Evolutionary conservation across 352 stramenopile species (phyloP).

Genomic region (Phytopythium sindhum): DNA sequence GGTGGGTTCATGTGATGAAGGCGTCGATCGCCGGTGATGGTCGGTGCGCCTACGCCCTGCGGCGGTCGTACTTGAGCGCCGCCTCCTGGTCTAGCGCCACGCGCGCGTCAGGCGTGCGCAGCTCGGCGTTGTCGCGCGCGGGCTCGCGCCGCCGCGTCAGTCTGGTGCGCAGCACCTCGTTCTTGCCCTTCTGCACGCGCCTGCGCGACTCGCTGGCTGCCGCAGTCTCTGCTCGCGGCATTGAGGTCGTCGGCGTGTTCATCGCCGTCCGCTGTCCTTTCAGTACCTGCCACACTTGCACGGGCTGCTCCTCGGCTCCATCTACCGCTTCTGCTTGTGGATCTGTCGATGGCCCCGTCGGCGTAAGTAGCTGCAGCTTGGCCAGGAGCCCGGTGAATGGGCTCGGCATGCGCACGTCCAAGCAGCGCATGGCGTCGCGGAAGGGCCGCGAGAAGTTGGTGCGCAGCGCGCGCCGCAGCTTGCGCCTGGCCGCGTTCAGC

Average conservation of each 20-base stretch:
- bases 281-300: slow-evolving; percentile 10
- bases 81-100: slow-evolving; percentile 17
- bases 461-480: slow-evolving; percentile 30
- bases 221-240: background rate
- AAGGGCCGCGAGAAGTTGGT: slow-evolving; percentile 56
- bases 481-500: slow-evolving; percentile 16
- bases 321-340: background rate
- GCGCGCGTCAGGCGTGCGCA: slow-evolving; percentile 21
- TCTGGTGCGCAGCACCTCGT: slow-evolving; percentile 29
- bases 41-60: background rate
- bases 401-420: slow-evolving; percentile 30
- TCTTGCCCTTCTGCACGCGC: slow-evolving; percentile 27
- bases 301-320: background rate
- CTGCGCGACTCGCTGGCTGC: slow-evolving; percentile 7
- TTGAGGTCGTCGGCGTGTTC: background rate
- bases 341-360: background rate
- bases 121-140: slow-evolving; percentile 11
- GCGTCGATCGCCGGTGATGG: background rate
- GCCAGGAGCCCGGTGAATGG: slow-evolving; percentile 35
- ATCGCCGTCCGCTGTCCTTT: background rate
- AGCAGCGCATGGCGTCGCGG: slow-evolving; percentile 50
- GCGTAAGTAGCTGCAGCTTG: slow-evolving; percentile 21
- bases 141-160: slow-evolving; percentile 30
- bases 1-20: background rate
- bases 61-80: slow-evolving; percentile 24